Evolutionary conservation across 768 basidiomycete species (phyloP), one percentile per base, ranked within the genome.

Genomic region (Suillus clintonianus): DNA sequence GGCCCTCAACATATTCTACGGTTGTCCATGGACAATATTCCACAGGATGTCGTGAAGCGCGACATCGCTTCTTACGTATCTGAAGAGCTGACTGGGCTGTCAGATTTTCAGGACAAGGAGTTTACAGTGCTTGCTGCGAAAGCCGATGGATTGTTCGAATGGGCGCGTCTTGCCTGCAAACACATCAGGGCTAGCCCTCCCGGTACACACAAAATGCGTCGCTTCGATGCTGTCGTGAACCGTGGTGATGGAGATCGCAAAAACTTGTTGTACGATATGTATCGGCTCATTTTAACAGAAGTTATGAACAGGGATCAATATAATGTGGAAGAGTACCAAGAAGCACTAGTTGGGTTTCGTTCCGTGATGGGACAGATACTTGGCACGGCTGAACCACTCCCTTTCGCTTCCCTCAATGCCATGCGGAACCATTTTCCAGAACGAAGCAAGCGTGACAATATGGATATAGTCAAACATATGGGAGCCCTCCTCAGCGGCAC

Each of bases 81-180:
- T 13, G 15, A 24, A 0, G 17, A 56, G 37, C 50, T 39, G 51
- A 15, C 30, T 3, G 9, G 5, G 34, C 7, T 19, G 19, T 2
- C 19, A 0, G 58, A 27, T 3, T 9, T 59, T n/a, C 15, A 32
- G 6, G 0, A 47, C 15, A 30, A 41, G 22, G 41, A 59, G 32
- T n/a, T 59, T 6, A 17, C 5, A 30, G 17, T 3, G 9, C 41
- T 59, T 17, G 24, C 39, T 4, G 19, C 17, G 2, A 59, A 45
- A 30, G 34, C 58, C n/a, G 58, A 5, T 17, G 64, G 64, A 14
- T 62, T 62, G 2, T 65, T 65, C 43, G 41, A 60, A 17, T 65
- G 64, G 64, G 64, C 64, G 7, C 58, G 60, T 54, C 62, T 47
- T 47, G 64, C 64, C 2, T 63, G 62, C 24, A 5, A 45, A 15